A percentile compares a stretch with the other conserved stretches of the same genome.
These are phyloP conservation scores for Mortierella sp. DNA, from an alignment of 371 early-diverging fungal genomes.

Conservation along the genomic window DNA sequence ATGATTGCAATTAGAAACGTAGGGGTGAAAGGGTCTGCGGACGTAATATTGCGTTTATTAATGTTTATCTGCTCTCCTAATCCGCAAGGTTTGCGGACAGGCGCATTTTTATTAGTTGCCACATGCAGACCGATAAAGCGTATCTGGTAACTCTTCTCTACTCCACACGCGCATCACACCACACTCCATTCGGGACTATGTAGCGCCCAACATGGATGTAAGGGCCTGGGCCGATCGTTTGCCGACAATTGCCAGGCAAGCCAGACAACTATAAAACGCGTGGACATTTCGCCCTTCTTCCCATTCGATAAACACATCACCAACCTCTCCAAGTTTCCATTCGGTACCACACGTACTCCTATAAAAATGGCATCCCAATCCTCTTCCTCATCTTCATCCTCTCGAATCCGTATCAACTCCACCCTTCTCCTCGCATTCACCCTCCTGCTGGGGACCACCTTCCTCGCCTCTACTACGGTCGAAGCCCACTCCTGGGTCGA, in stretches of 20 bases:
- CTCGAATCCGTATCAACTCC: not conserved
- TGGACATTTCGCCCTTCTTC: not conserved
- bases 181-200: too few relatives aligned
- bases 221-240: not conserved
- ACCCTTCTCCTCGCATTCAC: not conserved
- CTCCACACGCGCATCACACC: too few relatives aligned
- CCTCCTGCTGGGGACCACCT: constrained; percentile 15
- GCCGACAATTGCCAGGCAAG: not conserved
- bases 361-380: not conserved
- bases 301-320: not conserved
- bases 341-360: too few relatives aligned
- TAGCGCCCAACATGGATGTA: too few relatives aligned
- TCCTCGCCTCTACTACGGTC: not conserved
- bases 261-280: not conserved
- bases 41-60: too few relatives aligned
- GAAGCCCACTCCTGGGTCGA: constrained; percentile 69
- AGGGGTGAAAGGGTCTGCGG: too few relatives aligned
- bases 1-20: constrained; percentile 6
- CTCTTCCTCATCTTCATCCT: not conserved
- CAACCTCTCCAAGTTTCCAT: too few relatives aligned
- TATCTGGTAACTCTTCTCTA: not conserved
- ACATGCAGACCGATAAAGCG: not conserved
- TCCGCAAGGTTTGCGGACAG: not conserved
- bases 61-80: not conserved
- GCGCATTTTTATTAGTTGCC: not conserved